A percentile compares a stretch with the other conserved stretches of the same genome.
Conservation (phyloP, 306 rosid genomes). For the Casuarina equisetifolia region DNA sequence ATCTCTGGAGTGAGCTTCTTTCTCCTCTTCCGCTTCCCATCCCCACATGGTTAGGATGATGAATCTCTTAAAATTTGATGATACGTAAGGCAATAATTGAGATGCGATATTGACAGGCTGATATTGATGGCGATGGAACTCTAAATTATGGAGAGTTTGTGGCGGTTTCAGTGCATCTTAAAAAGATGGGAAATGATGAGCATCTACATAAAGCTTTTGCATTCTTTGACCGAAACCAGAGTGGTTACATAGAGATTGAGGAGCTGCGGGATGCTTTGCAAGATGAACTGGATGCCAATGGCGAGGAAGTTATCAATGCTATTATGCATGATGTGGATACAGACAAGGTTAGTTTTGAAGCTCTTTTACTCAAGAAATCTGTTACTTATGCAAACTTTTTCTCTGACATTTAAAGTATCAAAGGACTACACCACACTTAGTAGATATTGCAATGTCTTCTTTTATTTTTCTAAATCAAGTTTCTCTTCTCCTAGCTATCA, state of each 20-base stretch:
- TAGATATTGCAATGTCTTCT: neutral
- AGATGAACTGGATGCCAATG: conserved; percentile 57
- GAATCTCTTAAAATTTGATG: neutral
- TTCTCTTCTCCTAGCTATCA: neutral
- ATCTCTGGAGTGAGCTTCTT: neutral
- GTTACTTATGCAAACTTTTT: neutral
- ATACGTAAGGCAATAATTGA: neutral
- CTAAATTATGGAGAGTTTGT: conserved; percentile 86
- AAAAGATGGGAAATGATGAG: conserved; percentile 77
- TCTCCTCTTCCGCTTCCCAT: neutral
- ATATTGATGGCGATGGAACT: conserved; percentile 74
- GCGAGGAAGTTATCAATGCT: conserved; percentile 74
- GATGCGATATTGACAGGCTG: conserved; percentile 53
- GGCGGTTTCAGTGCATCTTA: conserved; percentile 71
- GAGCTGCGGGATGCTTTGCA: conserved; percentile 65
- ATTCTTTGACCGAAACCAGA: conserved; percentile 67
- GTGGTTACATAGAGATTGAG: conserved; percentile 74
- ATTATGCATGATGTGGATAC: conserved; percentile 93
- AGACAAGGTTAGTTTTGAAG: conserved; percentile 60
- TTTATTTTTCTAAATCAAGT: neutral
- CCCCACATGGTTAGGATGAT: neutral
- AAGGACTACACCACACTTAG: neutral
- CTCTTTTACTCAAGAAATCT: neutral
- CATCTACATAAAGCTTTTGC: conserved; percentile 86
- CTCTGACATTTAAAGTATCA: neutral